Evolutionary conservation across 768 basidiomycete genomes (phyloP).

Genomic region (Mycena maculata): DNA sequence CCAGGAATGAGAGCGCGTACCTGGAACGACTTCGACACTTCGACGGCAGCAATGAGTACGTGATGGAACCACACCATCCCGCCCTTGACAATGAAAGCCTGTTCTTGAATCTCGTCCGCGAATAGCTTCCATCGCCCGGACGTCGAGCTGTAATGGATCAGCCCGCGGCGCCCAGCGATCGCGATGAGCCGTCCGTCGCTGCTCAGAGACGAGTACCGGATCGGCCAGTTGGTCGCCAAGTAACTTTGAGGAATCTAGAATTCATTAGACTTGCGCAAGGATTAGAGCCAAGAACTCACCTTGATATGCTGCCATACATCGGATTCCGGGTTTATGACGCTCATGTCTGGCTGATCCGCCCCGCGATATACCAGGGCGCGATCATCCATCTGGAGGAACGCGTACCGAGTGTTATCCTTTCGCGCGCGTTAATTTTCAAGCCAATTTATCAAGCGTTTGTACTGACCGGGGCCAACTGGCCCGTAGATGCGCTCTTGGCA

Average conservation of each 20-base stretch:
- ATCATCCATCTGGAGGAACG: slow-evolving; percentile 96
- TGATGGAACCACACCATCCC: slow-evolving; percentile 98
- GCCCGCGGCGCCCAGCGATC: slow-evolving; percentile 89
- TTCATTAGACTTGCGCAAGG: slow-evolving; percentile 1
- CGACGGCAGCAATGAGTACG: slow-evolving; percentile 91
- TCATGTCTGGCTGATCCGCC: slow-evolving; percentile 97
- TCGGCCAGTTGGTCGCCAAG: slow-evolving; percentile 91
- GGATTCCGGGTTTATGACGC: slow-evolving; percentile 96
- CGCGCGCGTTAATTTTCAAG: not conserved
- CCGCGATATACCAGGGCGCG: slow-evolving; percentile 93
- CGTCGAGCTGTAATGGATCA: slow-evolving; percentile 93
- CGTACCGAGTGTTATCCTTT: slow-evolving; percentile 95
- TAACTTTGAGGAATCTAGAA: slow-evolving; percentile 90
- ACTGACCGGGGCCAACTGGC: slow-evolving; percentile 90
- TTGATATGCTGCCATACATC: slow-evolving; percentile 99
- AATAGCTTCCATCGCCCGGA: slow-evolving; percentile 98
- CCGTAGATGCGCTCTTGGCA: slow-evolving; percentile 93
- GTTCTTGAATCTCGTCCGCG: slow-evolving; percentile 82
- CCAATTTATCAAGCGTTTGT: not conserved
- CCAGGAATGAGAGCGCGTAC: slow-evolving; percentile 49
- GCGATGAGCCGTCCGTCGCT: slow-evolving; percentile 92
- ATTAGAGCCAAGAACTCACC: slow-evolving; percentile 50
- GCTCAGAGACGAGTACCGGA: slow-evolving; percentile 91
- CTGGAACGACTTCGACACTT: slow-evolving; percentile 82
- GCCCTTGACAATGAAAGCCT: slow-evolving; percentile 87